phyloP scores from a whole-genome alignment of 192 early-diverging fungal genomes.

The Geranomyces michiganensis region DNA sequence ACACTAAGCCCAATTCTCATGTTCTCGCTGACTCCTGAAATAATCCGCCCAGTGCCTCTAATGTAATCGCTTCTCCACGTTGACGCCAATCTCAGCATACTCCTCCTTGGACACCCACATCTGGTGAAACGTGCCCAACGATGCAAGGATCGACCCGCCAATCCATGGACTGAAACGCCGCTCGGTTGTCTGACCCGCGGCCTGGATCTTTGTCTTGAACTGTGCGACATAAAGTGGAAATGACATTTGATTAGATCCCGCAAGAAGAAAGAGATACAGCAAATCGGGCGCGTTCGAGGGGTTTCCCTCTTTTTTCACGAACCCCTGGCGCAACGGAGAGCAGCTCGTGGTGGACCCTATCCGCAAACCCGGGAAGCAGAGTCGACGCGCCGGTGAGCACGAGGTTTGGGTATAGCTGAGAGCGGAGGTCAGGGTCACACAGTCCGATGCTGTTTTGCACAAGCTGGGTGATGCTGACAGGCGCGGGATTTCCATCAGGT shows the following conservation, averaged over 20 bases:
- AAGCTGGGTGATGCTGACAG: constrained; percentile 69
- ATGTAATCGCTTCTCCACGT: constrained; percentile 76
- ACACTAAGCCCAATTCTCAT: no score
- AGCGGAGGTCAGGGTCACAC: constrained; percentile 89
- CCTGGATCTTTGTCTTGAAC: constrained; percentile 81
- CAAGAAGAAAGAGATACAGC: not conserved
- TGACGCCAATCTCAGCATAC: constrained; percentile 83
- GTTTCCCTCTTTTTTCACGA: constrained; percentile 25
- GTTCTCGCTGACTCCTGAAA: no score
- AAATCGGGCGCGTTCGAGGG: not conserved
- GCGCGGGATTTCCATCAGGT: not conserved
- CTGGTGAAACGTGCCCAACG: constrained; percentile 96
- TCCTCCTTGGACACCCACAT: constrained; percentile 97
- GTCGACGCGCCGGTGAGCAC: constrained; percentile 91
- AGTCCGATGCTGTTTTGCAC: constrained; percentile 69
- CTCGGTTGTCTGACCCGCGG: constrained; percentile 77
- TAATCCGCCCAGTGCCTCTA: constrained; percentile 15
- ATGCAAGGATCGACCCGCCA: constrained; percentile 93
- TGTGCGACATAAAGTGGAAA: constrained; percentile 32
- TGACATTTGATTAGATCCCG: not conserved
- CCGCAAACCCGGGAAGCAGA: constrained; percentile 82
- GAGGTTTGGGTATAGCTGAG: constrained; percentile 77
- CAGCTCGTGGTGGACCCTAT: constrained; percentile 76
- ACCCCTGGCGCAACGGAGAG: constrained; percentile 67
- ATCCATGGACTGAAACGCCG: constrained; percentile 95